Evolutionary conservation across 257 asterid species (phyloP), one percentile per base, ranked within the genome.

Genomic region (Capsicum rhomboideum): DNA sequence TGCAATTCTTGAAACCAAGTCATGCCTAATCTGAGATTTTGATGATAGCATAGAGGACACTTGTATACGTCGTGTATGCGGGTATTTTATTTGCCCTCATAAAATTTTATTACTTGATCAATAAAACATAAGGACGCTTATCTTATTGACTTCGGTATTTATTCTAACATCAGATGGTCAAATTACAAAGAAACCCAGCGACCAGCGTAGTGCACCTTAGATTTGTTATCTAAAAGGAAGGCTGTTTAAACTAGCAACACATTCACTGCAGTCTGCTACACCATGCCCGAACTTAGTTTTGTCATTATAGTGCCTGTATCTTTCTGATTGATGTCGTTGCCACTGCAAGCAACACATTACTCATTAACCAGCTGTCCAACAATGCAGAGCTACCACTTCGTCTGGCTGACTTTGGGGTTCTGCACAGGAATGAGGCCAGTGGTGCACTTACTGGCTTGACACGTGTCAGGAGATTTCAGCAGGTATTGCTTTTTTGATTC

Each of bases 371-470:
- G 40, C 71, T 6, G 49, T 58, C 50, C 75, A 52, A 72, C 80
- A 68, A 85, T 88, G 87, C 96, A 97, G 99, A 97, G 82, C 94
- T 97, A 72, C 99, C 99, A 2, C 94, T 97, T 78, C 98, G 98
- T 84, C 87, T 95, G 82, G 99, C 98, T 84, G 99, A 97, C 90
- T 97, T 97, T 87, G 99, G 99, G 40, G 98, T 93, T 78, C 88
- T 95, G 92, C 99, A 95, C 87, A 94, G 99, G 82, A 97, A 97
- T 85, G 99, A 97, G 89, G 97, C 97, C 84, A 97, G 98, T 84
- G 99, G 99, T 83, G 99, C 99, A 84, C 98, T 97, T 87, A 93
- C 98, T 53, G 99, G 98, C 59, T 86, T 97, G 87, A 97, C 97
- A 40, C 99, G 99, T 82, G 98, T 97, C 55, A 93, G 99, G 91